These are phyloP conservation scores for Gossypium schwendimanii DNA, from an alignment of 441 rosid species.

Conservation along the genomic window DNA sequence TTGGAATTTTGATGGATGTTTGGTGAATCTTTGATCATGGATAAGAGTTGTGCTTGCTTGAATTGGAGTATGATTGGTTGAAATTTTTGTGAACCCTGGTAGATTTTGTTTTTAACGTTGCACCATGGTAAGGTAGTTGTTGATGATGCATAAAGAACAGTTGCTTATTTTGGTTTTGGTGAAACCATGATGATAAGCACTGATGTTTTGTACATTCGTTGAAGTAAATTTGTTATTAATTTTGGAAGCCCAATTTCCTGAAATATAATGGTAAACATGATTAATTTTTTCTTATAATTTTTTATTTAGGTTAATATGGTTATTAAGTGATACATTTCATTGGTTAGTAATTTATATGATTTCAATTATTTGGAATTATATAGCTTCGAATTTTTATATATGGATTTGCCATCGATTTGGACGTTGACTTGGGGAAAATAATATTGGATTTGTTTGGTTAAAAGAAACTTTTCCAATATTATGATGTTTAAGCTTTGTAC, in stretches of 20 bases:
- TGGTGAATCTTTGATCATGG: not conserved
- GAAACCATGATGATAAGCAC: not conserved
- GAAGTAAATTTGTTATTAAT: not conserved
- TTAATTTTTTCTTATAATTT: not conserved
- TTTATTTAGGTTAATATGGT: not conserved
- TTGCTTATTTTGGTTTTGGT: not conserved
- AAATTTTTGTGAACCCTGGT: not conserved
- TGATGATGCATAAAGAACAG: not conserved
- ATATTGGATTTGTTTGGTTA: not conserved
- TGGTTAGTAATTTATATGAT: not conserved
- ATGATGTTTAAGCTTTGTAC: slow-evolving; percentile 2
- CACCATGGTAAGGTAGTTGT: not conserved
- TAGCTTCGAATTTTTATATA: not conserved
- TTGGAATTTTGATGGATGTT: not conserved
- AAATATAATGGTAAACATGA: not conserved
- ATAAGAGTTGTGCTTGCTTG: not conserved
- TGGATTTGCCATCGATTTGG: not conserved
- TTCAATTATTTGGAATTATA: not conserved
- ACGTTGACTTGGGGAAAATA: not conserved
- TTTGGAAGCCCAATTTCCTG: not conserved
- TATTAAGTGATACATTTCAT: not conserved
- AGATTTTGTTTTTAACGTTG: not conserved
- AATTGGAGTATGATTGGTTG: not conserved
- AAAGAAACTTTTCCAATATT: not conserved
- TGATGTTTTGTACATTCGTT: not conserved